Evolutionary conservation across 1,284 basidiomycete genomes (phyloP), one percentile per base, ranked within the genome.

Genomic region (Cryptococcus sp.): DNA sequence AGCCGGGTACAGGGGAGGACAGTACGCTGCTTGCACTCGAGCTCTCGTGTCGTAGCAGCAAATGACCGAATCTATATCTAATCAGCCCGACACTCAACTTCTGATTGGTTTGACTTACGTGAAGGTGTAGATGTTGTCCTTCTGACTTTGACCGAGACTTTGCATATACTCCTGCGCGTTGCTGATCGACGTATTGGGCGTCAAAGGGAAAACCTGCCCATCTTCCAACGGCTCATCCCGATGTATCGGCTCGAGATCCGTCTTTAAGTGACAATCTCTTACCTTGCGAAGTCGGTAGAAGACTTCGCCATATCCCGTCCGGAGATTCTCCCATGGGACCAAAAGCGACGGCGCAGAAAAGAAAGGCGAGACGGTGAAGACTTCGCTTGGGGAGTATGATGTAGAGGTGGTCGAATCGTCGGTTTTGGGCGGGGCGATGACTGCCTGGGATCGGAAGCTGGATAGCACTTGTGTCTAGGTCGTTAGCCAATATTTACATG

Each of bases 351-450:
- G 48, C 11, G 54, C 53, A 1, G 54, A 44, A 23, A 42, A 32
- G 40, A 50, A 56, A 14, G 57, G 57, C 25, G 45, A 47, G 26
- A 54, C 28, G 22, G 53, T 25, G 47, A 43, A 53, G 24, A 39
- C 26, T 19, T 38, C 26, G 18, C 22, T 16, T 23, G n/a, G n/a
- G n/a, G n/a, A n/a, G n/a, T n/a, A n/a, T n/a, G n/a, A n/a, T n/a
- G n/a, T n/a, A n/a, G n/a, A n/a, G n/a, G n/a, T n/a, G n/a, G n/a
- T n/a, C n/a, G n/a, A n/a, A n/a, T n/a, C n/a, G n/a, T n/a, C n/a
- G n/a, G n/a, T n/a, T n/a, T n/a, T n/a, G n/a, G n/a, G n/a, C n/a
- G n/a, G n/a, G n/a, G n/a, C n/a, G n/a, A n/a, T 31, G 28, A 31
- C 28, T 31, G 28, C 9, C 28, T 31, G 28, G 9, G 28, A 31